phyloP scores from a whole-genome alignment of 345 rosid species.

The Salix purpurea region DNA sequence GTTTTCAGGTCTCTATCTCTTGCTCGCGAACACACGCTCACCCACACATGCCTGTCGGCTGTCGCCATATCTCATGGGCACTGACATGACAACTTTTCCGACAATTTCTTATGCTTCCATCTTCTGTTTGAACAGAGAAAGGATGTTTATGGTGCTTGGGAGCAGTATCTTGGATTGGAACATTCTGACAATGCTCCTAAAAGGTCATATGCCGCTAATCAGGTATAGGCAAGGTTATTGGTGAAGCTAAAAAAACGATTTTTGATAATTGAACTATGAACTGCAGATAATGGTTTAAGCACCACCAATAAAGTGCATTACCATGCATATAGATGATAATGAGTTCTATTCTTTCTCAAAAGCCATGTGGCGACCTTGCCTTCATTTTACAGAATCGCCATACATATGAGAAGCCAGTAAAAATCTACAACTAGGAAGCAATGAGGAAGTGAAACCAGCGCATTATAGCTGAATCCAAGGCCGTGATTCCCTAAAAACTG shows the following conservation, averaged over 20 bases:
- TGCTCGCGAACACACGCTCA: background rate
- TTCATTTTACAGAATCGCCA: conserved; percentile 25
- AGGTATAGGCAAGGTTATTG: conserved; percentile 38
- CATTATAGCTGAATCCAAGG: background rate
- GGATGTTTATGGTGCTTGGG: conserved; percentile 94
- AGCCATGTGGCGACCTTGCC: background rate
- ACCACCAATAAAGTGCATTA: background rate
- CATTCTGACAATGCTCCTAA: conserved; percentile 82
- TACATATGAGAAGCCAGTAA: conserved; percentile 28
- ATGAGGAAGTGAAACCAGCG: background rate
- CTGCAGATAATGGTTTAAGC: background rate
- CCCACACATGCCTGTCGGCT: background rate
- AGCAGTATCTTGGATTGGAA: conserved; percentile 95
- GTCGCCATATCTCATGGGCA: background rate
- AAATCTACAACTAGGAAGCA: conserved; percentile 28
- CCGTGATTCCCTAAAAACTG: background rate
- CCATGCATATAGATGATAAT: background rate
- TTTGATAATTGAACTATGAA: background rate
- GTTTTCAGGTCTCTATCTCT: conserved; percentile 21
- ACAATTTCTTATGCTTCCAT: background rate
- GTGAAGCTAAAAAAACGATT: background rate
- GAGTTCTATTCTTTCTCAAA: background rate
- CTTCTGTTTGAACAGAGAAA: conserved; percentile 44
- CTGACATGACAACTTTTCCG: background rate
- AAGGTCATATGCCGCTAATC: conserved; percentile 73